Conservation (phyloP, 495 filamentous ascomycete genomes). For the Cercophora newfieldiana region DNA sequence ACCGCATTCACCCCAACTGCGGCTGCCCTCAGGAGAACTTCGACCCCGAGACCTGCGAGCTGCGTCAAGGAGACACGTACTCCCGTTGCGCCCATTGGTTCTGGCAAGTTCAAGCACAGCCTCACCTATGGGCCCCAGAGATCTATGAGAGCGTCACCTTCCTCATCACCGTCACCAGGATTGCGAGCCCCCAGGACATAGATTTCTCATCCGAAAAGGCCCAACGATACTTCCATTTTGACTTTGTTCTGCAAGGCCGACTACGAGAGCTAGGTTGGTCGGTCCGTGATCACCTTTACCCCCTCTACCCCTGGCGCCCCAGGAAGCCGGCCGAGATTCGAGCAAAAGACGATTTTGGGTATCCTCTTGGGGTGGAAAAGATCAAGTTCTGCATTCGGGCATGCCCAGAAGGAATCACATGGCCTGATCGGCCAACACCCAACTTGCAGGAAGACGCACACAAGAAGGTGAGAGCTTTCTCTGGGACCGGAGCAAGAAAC, state of each 20-base stretch:
- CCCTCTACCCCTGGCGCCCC: not conserved
- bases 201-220: not conserved
- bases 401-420: not conserved
- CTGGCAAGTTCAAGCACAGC: not conserved
- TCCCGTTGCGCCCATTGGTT: not conserved
- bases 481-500: not conserved
- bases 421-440: not conserved
- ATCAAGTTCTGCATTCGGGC: conserved; percentile 1
- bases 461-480: not conserved
- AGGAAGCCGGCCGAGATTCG: not conserved
- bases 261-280: not conserved
- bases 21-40: not conserved
- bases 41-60: not conserved
- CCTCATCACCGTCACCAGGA: not conserved
- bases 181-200: not conserved
- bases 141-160: conserved; percentile 3
- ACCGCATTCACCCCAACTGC: not conserved
- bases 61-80: not conserved
- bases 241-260: not conserved
- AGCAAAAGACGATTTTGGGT: not conserved
- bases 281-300: not conserved
- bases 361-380: not conserved
- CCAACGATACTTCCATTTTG: not conserved
- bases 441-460: not conserved
- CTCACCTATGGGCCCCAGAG: not conserved